These are phyloP conservation scores for Eucalyptus tenuipes DNA, from an alignment of 345 rosid species.

Conservation along the genomic window DNA sequence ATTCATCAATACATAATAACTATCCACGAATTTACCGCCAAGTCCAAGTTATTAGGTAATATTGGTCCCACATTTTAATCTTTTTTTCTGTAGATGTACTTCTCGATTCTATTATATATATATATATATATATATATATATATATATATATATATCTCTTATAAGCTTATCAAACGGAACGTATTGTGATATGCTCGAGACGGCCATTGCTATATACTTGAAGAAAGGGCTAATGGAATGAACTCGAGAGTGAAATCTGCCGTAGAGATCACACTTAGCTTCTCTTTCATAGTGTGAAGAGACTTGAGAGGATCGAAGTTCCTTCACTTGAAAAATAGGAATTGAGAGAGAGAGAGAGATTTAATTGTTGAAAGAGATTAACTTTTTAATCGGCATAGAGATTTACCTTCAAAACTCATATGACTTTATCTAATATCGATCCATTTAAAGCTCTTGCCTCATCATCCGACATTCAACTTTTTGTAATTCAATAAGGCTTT, in stretches of 20 bases:
- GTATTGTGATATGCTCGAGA: neutral
- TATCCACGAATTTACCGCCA: neutral
- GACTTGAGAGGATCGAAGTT: neutral
- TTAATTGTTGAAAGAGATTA: no score
- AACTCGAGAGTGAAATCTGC: neutral
- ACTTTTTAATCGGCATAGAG: neutral
- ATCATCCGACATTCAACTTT: neutral
- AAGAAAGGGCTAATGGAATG: neutral
- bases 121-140: neutral
- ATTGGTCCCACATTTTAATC: neutral
- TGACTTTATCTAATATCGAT: neutral
- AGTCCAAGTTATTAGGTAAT: neutral
- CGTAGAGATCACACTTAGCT: neutral
- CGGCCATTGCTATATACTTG: neutral
- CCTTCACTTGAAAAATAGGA: neutral
- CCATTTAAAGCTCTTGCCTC: neutral
- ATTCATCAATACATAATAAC: neutral
- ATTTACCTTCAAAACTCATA: neutral
- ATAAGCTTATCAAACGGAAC: neutral
- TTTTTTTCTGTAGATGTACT: neutral
- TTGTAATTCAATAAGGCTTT: neutral
- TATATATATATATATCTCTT: neutral
- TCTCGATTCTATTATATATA: neutral
- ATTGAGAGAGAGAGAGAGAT: neutral
- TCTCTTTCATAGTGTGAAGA: neutral